Conservation (phyloP, 2,329 filamentous ascomycete genomes). For the Ophiostoma piceae region DNA sequence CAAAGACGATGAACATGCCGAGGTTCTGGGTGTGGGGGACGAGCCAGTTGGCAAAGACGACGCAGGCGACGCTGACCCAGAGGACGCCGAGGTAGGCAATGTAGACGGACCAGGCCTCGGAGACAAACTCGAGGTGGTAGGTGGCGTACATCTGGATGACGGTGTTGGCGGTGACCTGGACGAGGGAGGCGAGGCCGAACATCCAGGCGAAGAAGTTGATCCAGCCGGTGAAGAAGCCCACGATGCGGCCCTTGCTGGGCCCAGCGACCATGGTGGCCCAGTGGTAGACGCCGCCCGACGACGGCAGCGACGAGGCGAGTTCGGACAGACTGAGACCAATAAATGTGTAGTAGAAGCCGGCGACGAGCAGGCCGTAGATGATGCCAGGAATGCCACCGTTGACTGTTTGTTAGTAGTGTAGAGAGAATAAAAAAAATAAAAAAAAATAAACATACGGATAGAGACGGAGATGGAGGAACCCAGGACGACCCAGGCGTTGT, state of each 20-base stretch:
- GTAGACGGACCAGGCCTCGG: slow-evolving; percentile 55
- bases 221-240: slow-evolving; percentile 46
- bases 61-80: slow-evolving; percentile 47
- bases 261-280: slow-evolving; percentile 57
- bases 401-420: slow-evolving; percentile 29
- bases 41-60: slow-evolving; percentile 53
- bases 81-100: slow-evolving; percentile 52
- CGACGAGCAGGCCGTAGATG: slow-evolving; percentile 41
- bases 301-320: slow-evolving; percentile 57
- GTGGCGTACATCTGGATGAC: slow-evolving; percentile 56
- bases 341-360: slow-evolving; percentile 41
- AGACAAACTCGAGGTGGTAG: slow-evolving; percentile 50
- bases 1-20: slow-evolving; percentile 52
- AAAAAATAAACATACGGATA: slow-evolving; percentile 36
- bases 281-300: slow-evolving; percentile 54
- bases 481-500: slow-evolving; percentile 61
- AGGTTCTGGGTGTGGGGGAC: slow-evolving; percentile 49
- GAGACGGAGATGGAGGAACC: slow-evolving; percentile 56
- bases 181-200: slow-evolving; percentile 55
- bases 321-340: slow-evolving; percentile 41
- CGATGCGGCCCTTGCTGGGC: slow-evolving; percentile 46
- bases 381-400: slow-evolving; percentile 42
- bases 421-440: background rate
- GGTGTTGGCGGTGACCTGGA: slow-evolving; percentile 55
- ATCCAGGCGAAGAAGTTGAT: slow-evolving; percentile 58